Evolutionary conservation across 768 basidiomycete genomes (phyloP), one percentile per base, ranked within the genome.

Genomic region (Artomyces pyxidatus): DNA sequence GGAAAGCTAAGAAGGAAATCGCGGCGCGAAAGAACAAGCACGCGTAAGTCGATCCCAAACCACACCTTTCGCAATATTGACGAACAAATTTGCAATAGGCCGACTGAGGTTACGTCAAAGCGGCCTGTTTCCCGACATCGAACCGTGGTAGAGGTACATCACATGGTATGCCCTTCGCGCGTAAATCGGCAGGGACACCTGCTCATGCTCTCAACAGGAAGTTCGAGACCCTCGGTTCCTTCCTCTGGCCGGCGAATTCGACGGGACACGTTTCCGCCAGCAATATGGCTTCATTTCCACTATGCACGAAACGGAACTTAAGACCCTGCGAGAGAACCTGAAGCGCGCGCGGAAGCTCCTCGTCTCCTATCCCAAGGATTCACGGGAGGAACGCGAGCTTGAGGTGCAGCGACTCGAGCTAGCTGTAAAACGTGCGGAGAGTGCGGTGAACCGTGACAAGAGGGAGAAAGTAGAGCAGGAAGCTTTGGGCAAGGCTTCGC

Each of bases 201-300:
- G 14, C n/a, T 47, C 12, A 28, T 12, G 45, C 23, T 41, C 12
- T 41, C 11, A 16, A 21, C 26, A 94, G 91, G 78, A 83, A 65
- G 63, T 81, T 12, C 79, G 92, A 26, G 93, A 97, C 67, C 93
- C 94, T 1, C 80, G 93, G 41, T 97, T 97, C 67, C 69, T 85
- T 23, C 74, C 80, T 23, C 66, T 85, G 8, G 72, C 85, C 12
- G 91, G 91, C 12, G 71, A 78, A 52, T 81, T 85, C 56, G 78
- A 83, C 14, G 58, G 73, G 0, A 66, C 80, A 40, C 78, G 78
- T 28, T 93, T 89, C 63, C 76, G 72, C 17, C 61, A 76, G 39
- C 78, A 81, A 27, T 96, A 95, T 57, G 69, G 69, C 1, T 96
- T 97, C 63, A 71, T 97, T 25, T 67, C 79, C 2, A 76, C 76